Evolutionary conservation across 495 filamentous ascomycete genomes (phyloP), one percentile per base, ranked within the genome.

Genomic region (Aspergillus avenaceus): DNA sequence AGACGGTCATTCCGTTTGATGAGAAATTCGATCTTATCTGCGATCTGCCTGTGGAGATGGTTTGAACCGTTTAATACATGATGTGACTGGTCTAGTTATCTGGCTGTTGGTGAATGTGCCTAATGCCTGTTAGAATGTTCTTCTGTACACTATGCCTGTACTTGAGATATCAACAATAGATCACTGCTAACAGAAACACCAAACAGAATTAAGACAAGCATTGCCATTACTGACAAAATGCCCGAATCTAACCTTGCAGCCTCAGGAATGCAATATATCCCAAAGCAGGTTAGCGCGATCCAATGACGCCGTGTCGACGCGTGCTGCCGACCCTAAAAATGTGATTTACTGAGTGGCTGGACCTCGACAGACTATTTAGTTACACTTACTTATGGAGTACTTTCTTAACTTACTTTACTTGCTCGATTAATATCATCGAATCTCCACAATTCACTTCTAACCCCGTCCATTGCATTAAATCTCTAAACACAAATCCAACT

Each of bases 211-310:
- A n/a, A n/a, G n/a, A n/a, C n/a, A n/a, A n/a, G n/a, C n/a, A n/a
- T n/a, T n/a, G n/a, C n/a, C n/a, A n/a, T n/a, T 21, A 16, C 3
- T 25, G 31, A 38, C n/a, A 31, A 13, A 13, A 38, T 9, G 4
- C 2, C n/a, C n/a, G 21, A 16, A n/a, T 38, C 6, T 18, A 45
- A 28, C 22, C 46, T 56, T 32, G 47, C 42, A 43, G 52, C 60
- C 60, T 62, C 43, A 62, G 60, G 53, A 59, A 62, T 54, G 53
- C 34, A 42, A 55, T 54, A 56, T 56, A 16, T 37, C 47, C 53
- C 22, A 21, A 41, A 41, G 11, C 48, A 40, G 52, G 9, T 41
- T 58, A 55, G 54, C 36, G 24, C 12, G 42, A 36, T 50, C 28
- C 14, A 13, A 54, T 61, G 58, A 44, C 32, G 9, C 14, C 56